phyloP scores from a whole-genome alignment of 305 asterid genomes.

The Ilex paraguariensis region DNA sequence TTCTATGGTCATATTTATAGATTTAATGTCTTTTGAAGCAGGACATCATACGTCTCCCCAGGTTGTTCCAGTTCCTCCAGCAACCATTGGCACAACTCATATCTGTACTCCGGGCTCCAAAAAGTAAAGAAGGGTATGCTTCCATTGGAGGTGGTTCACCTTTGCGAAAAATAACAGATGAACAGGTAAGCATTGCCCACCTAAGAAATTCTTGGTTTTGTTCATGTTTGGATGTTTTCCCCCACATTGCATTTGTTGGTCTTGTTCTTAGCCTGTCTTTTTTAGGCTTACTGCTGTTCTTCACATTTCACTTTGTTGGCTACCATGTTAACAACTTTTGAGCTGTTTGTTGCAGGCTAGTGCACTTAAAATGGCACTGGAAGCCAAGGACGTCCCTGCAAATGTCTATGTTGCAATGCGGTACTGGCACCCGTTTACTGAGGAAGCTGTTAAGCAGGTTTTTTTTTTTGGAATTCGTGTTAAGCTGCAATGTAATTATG shows the following conservation, averaged over 20 bases:
- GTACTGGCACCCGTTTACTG: conserved; percentile 96
- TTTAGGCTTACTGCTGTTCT: too few relatives aligned
- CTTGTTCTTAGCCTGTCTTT: too few relatives aligned
- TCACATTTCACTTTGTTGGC: too few relatives aligned
- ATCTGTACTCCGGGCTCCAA: conserved; percentile 74
- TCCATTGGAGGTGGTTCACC: conserved; percentile 99
- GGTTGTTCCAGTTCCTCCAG: conserved; percentile 79
- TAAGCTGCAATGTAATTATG: too few relatives aligned
- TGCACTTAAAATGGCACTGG: conserved; percentile 60
- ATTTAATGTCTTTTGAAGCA: conserved; percentile 17
- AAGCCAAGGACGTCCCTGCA: conserved; percentile 57
- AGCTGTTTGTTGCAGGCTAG: conserved; percentile 46
- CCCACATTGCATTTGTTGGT: too few relatives aligned
- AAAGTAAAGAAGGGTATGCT: conserved; percentile 95
- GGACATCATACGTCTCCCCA: conserved; percentile 97
- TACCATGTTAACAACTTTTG: neutral
- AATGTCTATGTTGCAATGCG: conserved; percentile 91
- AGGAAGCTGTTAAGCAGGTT: conserved; percentile 92
- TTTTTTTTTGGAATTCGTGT: neutral
- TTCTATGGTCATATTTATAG: too few relatives aligned
- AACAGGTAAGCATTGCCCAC: conserved; percentile 44
- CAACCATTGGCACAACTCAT: conserved; percentile 88
- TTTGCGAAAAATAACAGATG: conserved; percentile 77
- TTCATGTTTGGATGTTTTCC: too few relatives aligned
- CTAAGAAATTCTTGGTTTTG: too few relatives aligned